Base-by-base conservation (phyloP, 2,329 filamentous ascomycete species). In the Trichoderma pleuroti region DNA sequence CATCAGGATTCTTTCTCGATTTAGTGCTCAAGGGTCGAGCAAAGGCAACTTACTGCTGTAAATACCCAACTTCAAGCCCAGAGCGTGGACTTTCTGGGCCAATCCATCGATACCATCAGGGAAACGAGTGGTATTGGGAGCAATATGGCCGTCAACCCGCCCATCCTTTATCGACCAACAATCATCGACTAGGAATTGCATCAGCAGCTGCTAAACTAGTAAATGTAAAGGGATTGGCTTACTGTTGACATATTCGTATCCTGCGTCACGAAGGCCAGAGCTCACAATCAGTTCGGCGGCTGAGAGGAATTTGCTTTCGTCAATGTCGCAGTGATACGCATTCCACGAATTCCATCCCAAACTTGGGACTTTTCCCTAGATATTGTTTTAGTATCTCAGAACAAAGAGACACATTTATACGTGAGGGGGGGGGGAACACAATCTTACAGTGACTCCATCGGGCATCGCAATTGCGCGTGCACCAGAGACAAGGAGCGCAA, bases 1-100 rank as follows among this genome's bases (percentile, higher is more conserved):
- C 8, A 59, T 49, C 21, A 9, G 7, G 16, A 32, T 30, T 4
- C 4, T 11, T 8, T 32, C 54, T 28, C 7, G 54, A 14, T 14
- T 24, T 18, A n/a, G 54, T 30, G 11, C 39, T 3, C 59, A 65
- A 11, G 5, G 6, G 21, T n/a, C 5, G 8, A 26, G 4, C 3
- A 10, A 34, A 49, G 24, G 62, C 71, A 81, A 54, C 86, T 86
- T 0, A 76, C 85, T 85, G 74, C 85, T 85, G 75, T 91, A 91
- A 70, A 91, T 89, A 1, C 89, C 89, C 11, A 90, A 79, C 76
- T 91, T 91, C 57, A 91, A 75, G 2, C 87, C 87, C 72, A 88
- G 75, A 2, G 74, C 78, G 72, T 91, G 89, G 24, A 91, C 82
- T 70, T 85, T 76, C 28, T 85, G 78, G 2, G 87, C 87, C 1